These are phyloP conservation scores for Batkoa obscura DNA, from an alignment of 371 early-diverging fungal species.

Conservation along the genomic window DNA sequence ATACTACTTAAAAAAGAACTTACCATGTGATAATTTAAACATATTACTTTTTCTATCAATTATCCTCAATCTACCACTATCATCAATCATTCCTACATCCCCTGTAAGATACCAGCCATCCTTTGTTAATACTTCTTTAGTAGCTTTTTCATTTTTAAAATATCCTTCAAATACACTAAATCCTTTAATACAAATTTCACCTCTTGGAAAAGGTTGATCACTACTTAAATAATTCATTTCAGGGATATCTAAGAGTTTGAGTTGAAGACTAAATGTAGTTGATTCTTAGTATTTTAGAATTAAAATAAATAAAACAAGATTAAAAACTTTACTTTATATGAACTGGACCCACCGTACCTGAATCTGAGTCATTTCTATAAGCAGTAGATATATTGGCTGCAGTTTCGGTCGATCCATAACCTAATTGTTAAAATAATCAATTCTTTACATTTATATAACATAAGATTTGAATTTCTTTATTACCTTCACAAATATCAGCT, in stretches of 20 bases:
- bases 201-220: constrained; percentile 61
- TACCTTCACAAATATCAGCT: constrained; percentile 28
- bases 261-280: constrained; percentile 29
- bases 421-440: constrained; percentile 11
- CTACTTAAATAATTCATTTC: constrained; percentile 68
- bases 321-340: neutral
- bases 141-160: constrained; percentile 50
- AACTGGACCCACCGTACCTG: neutral
- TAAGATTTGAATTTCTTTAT: neutral
- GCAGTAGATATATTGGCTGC: neutral
- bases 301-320: neutral
- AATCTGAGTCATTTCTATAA: neutral
- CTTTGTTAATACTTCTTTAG: constrained; percentile 55
- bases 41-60: constrained; percentile 78
- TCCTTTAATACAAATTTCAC: constrained; percentile 81
- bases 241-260: constrained; percentile 81
- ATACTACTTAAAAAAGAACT: constrained; percentile 31
- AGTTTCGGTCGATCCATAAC: constrained; percentile 4
- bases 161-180: constrained; percentile 55
- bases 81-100: constrained; percentile 71
- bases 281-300: neutral
- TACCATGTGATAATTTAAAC: constrained; percentile 81
- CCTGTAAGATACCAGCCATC: constrained; percentile 91
- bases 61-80: constrained; percentile 45
- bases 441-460: constrained; percentile 13